These are phyloP conservation scores for Neophaeococcomyces aloes DNA, from an alignment of 2,329 filamentous ascomycete species.

Conservation along the genomic window DNA sequence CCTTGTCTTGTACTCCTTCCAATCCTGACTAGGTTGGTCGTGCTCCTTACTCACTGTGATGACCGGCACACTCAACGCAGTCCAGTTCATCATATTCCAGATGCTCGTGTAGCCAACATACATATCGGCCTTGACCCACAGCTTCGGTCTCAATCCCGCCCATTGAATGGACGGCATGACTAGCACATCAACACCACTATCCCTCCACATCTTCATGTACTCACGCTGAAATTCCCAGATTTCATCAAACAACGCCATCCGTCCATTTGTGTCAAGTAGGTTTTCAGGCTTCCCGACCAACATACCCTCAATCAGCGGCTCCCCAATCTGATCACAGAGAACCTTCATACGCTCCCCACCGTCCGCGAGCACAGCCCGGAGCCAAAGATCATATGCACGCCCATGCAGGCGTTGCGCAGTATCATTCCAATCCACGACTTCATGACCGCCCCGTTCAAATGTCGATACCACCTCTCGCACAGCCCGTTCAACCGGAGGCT, in stretches of 20 bases:
- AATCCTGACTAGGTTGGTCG: constrained; percentile 20
- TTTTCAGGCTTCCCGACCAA: constrained; percentile 26
- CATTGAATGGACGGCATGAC: constrained; percentile 27
- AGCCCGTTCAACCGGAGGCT: constrained; percentile 45
- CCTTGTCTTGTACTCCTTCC: constrained; percentile 26
- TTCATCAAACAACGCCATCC: constrained; percentile 22
- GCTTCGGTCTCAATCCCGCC: constrained; percentile 26
- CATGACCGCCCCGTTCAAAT: constrained; percentile 47
- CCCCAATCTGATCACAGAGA: constrained; percentile 22
- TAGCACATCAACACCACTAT: constrained; percentile 26
- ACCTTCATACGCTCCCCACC: constrained; percentile 25
- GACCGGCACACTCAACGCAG: constrained; percentile 25
- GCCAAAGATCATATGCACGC: constrained; percentile 26
- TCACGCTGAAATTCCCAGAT: constrained; percentile 24
- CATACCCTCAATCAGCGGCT: constrained; percentile 29
- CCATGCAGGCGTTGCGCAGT: constrained; percentile 19
- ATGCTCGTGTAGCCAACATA: constrained; percentile 29
- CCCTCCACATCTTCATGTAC: constrained; percentile 25
- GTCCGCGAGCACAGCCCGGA: constrained; percentile 27
- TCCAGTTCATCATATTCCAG: constrained; percentile 29
- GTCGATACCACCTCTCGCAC: constrained; percentile 39
- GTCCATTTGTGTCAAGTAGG: constrained; percentile 22
- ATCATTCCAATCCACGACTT: constrained; percentile 30
- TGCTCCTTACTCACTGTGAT: constrained; percentile 26
- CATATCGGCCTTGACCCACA: constrained; percentile 27